Evolutionary conservation across 768 basidiomycete genomes (phyloP), one percentile per base, ranked within the genome.

Genomic region (Coprinopsis cinerea): DNA sequence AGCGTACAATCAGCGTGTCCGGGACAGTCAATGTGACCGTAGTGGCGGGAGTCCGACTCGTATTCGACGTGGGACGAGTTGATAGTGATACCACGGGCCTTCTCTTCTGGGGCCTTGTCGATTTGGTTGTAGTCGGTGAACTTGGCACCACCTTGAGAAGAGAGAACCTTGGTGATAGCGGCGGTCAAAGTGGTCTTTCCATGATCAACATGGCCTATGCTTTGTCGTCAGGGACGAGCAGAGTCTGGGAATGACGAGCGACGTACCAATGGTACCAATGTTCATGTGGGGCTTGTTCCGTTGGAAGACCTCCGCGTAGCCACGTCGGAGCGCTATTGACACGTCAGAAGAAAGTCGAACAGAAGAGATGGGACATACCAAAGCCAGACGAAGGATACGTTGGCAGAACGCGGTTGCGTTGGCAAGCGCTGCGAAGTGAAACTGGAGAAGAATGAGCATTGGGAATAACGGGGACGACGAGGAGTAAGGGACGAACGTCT

Each of bases 31-130:
- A 98, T 95, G 67, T 98, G 95, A 22, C 94, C 95, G 59, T 98
- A 98, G 64, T 97, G 95, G 49, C 95, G 81, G 30, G 67, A 73
- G 15, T 73, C 73, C 28, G 95, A 95, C 76, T 98, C 93, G 66
- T 99, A 99, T 67, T 99, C 96, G 65, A 99, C 93, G 65, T 99
- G 96, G 45, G 96, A 82, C 18, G 96, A 95, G 69, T 95, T 93
- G 70, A 99, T 99, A 54, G 96, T 99, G 70, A 99, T 99, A 69
- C 96, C 96, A 66, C 96, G 91, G 53, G 95, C 95, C 71, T 92
- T 95, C 75, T 99, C 96, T 70, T 99, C 96, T 2, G 96, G 96
- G 7, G 96, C 96, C 76, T 90, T 97, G 87, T 99, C 96, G 60
- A 99, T 99, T 69, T 92, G 83, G 43, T 77, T 81, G 75, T 99